Conservation (phyloP, 108 stramenopile species). For the Cyclotella atomus region DNA sequence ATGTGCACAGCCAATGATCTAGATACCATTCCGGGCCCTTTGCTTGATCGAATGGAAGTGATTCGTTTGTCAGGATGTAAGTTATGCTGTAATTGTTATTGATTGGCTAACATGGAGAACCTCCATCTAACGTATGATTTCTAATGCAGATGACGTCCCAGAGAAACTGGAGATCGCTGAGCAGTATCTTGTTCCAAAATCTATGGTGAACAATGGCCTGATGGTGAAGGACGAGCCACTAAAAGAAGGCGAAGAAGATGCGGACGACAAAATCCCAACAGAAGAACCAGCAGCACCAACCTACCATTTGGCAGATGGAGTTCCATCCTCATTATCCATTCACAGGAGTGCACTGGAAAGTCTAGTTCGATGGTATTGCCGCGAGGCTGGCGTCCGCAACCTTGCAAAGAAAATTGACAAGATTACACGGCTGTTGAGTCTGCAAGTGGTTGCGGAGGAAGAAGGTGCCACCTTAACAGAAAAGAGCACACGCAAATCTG, state of each 20-base stretch:
- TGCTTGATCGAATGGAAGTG: slow-evolving; percentile 98
- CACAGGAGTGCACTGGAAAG: slow-evolving; percentile 85
- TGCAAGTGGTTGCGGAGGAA: slow-evolving; percentile 86
- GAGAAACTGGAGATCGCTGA: slow-evolving; percentile 97
- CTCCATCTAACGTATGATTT: neutral
- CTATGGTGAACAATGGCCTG: slow-evolving; percentile 89
- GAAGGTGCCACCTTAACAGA: slow-evolving; percentile 78
- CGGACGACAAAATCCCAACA: slow-evolving; percentile 11
- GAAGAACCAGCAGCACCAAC: slow-evolving; percentile 46
- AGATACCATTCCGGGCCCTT: slow-evolving; percentile 93
- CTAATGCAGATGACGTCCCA: slow-evolving; percentile 81
- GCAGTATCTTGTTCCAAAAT: slow-evolving; percentile 95
- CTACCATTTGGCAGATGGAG: slow-evolving; percentile 53
- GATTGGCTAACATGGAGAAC: neutral
- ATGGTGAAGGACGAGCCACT: slow-evolving; percentile 47
- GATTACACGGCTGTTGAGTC: slow-evolving; percentile 89
- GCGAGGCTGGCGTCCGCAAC: slow-evolving; percentile 97
- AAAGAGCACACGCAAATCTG: slow-evolving; percentile 77
- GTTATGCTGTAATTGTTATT: neutral
- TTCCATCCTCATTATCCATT: slow-evolving; percentile 76
- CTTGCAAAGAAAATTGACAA: slow-evolving; percentile 96
- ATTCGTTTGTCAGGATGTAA: slow-evolving; percentile 89
- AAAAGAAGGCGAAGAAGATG: slow-evolving; percentile 26
- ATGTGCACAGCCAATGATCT: slow-evolving; percentile 98
- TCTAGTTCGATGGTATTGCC: slow-evolving; percentile 95